These are phyloP conservation scores for Cyberlindnera subsufficiens DNA, from an alignment of 805 yeast genomes.

Conservation along the genomic window DNA sequence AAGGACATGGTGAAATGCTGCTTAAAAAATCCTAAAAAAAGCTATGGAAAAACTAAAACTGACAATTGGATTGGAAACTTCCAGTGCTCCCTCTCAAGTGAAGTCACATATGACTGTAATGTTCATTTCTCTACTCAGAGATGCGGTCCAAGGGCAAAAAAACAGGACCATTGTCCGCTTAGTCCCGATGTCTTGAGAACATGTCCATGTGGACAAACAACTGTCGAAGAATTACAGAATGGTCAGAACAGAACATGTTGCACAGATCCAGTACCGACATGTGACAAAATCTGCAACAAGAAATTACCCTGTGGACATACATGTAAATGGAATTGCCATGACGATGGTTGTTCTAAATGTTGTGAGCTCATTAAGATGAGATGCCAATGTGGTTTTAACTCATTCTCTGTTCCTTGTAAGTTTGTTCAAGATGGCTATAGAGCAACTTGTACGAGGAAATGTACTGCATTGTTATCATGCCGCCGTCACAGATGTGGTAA, in stretches of 20 bases:
- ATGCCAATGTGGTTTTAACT: conserved; percentile 59
- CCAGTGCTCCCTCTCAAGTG: conserved; percentile 40
- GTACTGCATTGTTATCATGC: conserved; percentile 72
- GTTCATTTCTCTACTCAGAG: conserved; percentile 51
- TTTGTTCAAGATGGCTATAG: conserved; percentile 42
- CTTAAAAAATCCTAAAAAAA: conserved; percentile 33
- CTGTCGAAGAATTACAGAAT: conserved; percentile 27
- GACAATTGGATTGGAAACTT: conserved; percentile 47
- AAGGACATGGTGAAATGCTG: conserved; percentile 37
- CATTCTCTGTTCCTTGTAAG: conserved; percentile 59
- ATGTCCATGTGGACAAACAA: conserved; percentile 78
- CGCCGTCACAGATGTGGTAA: conserved; percentile 71
- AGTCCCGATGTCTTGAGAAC: conserved; percentile 54
- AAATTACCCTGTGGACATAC: conserved; percentile 66
- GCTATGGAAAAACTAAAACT: conserved; percentile 17
- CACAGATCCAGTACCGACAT: conserved; percentile 74
- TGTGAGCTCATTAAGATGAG: conserved; percentile 39
- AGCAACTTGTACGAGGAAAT: conserved; percentile 66
- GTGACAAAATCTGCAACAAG: conserved; percentile 62
- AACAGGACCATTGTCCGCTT: conserved; percentile 46
- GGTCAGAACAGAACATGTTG: conserved; percentile 45
- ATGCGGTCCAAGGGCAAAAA: conserved; percentile 26
- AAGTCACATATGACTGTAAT: conserved; percentile 55
- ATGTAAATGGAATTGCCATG: conserved; percentile 70
- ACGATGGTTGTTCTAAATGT: conserved; percentile 73